Evolutionary conservation across 305 asterid genomes (phyloP).

Genomic region (Salvia sclarea): DNA sequence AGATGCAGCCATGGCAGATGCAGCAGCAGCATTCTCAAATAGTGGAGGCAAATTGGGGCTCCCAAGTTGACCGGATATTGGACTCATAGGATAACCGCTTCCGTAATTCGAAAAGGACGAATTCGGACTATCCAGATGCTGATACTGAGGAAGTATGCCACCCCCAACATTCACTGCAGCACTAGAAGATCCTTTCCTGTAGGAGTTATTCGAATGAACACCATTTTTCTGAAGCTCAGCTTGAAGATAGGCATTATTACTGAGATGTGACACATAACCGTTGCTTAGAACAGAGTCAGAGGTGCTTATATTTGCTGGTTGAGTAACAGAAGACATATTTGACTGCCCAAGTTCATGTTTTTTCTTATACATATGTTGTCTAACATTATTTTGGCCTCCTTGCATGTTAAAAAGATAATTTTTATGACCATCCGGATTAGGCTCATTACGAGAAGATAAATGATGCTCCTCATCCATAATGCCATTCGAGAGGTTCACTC

Average conservation of each 20-base stretch:
- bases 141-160: slow-evolving; percentile 58
- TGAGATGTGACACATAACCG: slow-evolving; percentile 43
- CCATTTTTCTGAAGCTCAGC: slow-evolving; percentile 51
- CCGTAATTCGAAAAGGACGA: slow-evolving; percentile 60
- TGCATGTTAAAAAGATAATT: slow-evolving; percentile 57
- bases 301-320: slow-evolving; percentile 33
- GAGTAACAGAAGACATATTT: slow-evolving; percentile 36
- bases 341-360: slow-evolving; percentile 48
- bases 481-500: slow-evolving; percentile 76
- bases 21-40: slow-evolving; percentile 92
- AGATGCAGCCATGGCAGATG: slow-evolving; percentile 77
- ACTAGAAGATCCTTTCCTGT: slow-evolving; percentile 54
- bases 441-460: slow-evolving; percentile 48
- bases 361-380: slow-evolving; percentile 54
- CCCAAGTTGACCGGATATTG: slow-evolving; percentile 69
- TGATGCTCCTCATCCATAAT: slow-evolving; percentile 46
- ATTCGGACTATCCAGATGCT: slow-evolving; percentile 72
- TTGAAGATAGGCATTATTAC: slow-evolving; percentile 39
- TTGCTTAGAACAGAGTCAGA: slow-evolving; percentile 42
- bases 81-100: slow-evolving; percentile 69
- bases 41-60: slow-evolving; percentile 75
- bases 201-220: slow-evolving; percentile 45
- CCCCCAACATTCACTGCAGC: slow-evolving; percentile 51
- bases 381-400: slow-evolving; percentile 58
- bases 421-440: slow-evolving; percentile 49